Conservation (phyloP, 73 alveolate species). For the Breviolum minutum region DNA sequence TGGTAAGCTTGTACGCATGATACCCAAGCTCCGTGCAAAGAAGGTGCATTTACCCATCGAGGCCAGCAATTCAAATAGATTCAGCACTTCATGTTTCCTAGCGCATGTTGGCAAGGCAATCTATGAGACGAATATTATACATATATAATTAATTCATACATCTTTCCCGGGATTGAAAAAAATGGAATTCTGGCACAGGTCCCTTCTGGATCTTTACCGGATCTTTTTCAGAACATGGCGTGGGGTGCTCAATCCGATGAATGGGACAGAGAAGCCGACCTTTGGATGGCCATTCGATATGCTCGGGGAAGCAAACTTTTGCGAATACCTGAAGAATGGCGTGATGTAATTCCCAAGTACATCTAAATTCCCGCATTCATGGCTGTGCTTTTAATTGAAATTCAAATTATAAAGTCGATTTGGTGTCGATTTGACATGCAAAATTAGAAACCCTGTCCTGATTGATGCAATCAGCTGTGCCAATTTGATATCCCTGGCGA, state of each 20-base stretch:
- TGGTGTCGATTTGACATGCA: no score
- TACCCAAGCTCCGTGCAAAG: constrained; percentile 8
- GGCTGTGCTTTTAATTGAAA: no score
- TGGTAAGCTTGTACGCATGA: not conserved
- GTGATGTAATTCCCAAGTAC: not conserved
- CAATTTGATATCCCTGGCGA: no score
- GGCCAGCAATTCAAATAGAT: not conserved
- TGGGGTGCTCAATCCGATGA: not conserved
- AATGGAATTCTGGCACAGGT: constrained; percentile 1
- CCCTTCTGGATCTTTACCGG: not conserved
- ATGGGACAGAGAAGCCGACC: not conserved
- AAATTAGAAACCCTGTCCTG: no score
- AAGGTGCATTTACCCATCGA: not conserved
- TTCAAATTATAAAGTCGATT: no score
- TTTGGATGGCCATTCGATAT: not conserved
- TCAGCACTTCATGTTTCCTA: no score
- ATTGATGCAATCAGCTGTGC: no score
- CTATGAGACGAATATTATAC: not conserved
- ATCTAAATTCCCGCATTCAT: not conserved
- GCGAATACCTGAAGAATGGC: not conserved
- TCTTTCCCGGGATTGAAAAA: not conserved
- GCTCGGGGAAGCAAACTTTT: constrained; percentile 9
- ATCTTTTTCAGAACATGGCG: not conserved
- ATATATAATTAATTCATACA: no score
- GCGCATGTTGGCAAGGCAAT: not conserved